Conservation (phyloP, 768 basidiomycete genomes). For the Hygrophorus russula region DNA sequence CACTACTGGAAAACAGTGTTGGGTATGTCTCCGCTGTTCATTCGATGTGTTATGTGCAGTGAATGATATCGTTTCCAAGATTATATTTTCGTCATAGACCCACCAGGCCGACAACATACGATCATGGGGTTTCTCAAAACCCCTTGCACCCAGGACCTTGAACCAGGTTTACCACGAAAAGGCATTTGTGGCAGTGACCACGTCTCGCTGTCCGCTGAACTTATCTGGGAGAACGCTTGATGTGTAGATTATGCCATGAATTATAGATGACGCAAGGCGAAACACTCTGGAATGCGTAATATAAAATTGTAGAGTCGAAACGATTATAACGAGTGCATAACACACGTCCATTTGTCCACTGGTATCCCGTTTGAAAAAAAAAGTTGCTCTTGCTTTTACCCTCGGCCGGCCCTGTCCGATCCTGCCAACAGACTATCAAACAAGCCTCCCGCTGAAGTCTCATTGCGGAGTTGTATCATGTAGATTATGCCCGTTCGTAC, state of each 20-base stretch:
- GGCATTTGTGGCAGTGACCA: slow-evolving; percentile 84
- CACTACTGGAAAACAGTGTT: slow-evolving; percentile 77
- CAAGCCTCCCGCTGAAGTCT: slow-evolving; percentile 71
- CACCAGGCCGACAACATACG: slow-evolving; percentile 18
- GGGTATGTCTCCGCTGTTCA: slow-evolving; percentile 31
- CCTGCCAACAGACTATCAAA: slow-evolving; percentile 84
- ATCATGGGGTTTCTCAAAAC: slow-evolving; percentile 52
- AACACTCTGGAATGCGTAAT: too few species aligned
- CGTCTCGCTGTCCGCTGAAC: slow-evolving; percentile 61
- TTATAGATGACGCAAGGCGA: background rate
- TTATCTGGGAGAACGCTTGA: slow-evolving; percentile 23
- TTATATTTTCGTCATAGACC: slow-evolving; percentile 76
- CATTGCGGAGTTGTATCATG: slow-evolving; percentile 93
- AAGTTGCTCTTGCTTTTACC: slow-evolving; percentile 4
- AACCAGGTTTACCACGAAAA: slow-evolving; percentile 67
- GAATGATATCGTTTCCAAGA: slow-evolving; percentile 32
- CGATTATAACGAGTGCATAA: background rate
- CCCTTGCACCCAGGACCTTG: slow-evolving; percentile 45
- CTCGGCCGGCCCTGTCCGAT: slow-evolving; percentile 50
- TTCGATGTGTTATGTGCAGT: background rate
- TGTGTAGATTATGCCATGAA: background rate
- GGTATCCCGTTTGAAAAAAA: slow-evolving; percentile 6
- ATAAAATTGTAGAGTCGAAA: background rate
- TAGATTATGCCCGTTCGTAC: slow-evolving; percentile 87
- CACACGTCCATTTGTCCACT: slow-evolving; percentile 2